These are phyloP conservation scores for Apiotrichum porosum DNA, from an alignment of 1,284 basidiomycete genomes.

Conservation along the genomic window DNA sequence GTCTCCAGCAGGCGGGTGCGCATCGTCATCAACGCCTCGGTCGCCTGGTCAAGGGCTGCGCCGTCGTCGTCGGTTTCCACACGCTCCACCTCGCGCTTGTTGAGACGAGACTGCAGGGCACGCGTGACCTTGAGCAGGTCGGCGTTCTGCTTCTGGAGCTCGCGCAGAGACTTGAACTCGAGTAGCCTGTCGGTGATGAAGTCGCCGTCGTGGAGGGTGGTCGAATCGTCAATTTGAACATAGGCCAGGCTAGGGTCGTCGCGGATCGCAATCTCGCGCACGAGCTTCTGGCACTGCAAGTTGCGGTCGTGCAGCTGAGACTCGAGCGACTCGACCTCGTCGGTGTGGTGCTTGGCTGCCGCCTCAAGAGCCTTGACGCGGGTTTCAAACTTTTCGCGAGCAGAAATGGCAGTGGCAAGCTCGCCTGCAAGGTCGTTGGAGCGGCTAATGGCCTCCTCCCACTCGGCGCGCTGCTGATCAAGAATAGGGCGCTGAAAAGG, in stretches of 20 bases:
- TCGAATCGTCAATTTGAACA: slow-evolving; percentile 58
- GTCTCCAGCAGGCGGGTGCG: slow-evolving; percentile 65
- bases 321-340: slow-evolving; percentile 68
- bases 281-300: slow-evolving; percentile 73
- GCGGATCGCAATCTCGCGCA: slow-evolving; percentile 70
- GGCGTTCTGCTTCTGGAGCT: slow-evolving; percentile 80
- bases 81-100: slow-evolving; percentile 67
- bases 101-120: slow-evolving; percentile 71
- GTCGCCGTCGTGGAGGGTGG: slow-evolving; percentile 53
- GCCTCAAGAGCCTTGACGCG: slow-evolving; percentile 54
- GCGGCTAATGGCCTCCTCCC: slow-evolving; percentile 71
- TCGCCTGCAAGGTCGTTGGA: slow-evolving; percentile 73
- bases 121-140: slow-evolving; percentile 78
- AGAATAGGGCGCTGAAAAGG: slow-evolving; percentile 76
- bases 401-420: slow-evolving; percentile 62
- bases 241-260: slow-evolving; percentile 75
- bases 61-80: slow-evolving; percentile 56
- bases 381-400: slow-evolving; percentile 53
- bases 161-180: slow-evolving; percentile 73
- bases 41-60: slow-evolving; percentile 78
- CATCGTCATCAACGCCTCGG: slow-evolving; percentile 65
- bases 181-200: slow-evolving; percentile 89
- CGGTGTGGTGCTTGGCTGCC: slow-evolving; percentile 58
- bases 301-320: slow-evolving; percentile 79
- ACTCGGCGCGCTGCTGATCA: slow-evolving; percentile 77